phyloP scores from a whole-genome alignment of 2,329 filamentous ascomycete genomes.

The Myriosclerotinia duriaeana region DNA sequence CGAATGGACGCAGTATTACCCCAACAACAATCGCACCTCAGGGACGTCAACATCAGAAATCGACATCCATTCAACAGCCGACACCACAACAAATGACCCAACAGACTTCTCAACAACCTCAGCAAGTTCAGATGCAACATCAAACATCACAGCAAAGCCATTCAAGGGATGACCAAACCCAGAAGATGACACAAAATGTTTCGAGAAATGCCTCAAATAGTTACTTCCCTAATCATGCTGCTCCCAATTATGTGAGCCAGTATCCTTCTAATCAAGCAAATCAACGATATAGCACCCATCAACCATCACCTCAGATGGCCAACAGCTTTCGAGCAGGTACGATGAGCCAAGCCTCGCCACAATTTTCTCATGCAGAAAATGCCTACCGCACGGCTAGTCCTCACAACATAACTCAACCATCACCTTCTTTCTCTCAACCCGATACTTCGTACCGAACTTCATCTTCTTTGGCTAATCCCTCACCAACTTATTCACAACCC shows the following conservation, averaged over 20 bases:
- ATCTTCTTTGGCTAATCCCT: slow-evolving; percentile 34
- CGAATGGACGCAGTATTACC: slow-evolving; percentile 36
- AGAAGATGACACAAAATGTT: slow-evolving; percentile 30
- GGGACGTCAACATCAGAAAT: slow-evolving; percentile 34
- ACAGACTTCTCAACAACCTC: slow-evolving; percentile 24
- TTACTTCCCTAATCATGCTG: slow-evolving; percentile 35
- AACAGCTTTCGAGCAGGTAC: slow-evolving; percentile 34
- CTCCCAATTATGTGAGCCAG: slow-evolving; percentile 36
- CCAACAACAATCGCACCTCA: slow-evolving; percentile 32
- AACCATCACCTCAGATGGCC: slow-evolving; percentile 38
- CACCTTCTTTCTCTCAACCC: slow-evolving; percentile 36
- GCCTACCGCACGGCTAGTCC: slow-evolving; percentile 38
- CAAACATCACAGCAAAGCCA: slow-evolving; percentile 35
- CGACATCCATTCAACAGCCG: slow-evolving; percentile 34
- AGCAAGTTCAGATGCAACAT: slow-evolving; percentile 30
- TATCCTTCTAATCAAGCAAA: slow-evolving; percentile 39
- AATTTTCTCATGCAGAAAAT: slow-evolving; percentile 38
- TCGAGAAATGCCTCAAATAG: slow-evolving; percentile 34
- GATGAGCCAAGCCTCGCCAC: slow-evolving; percentile 36
- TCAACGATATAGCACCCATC: slow-evolving; percentile 37
- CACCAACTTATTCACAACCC: slow-evolving; percentile 37
- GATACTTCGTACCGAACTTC: slow-evolving; percentile 33
- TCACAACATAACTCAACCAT: slow-evolving; percentile 36
- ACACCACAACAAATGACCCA: slow-evolving; percentile 33
- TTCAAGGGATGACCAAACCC: slow-evolving; percentile 35